Base-by-base conservation (phyloP, 345 rosid genomes). In the Mercurialis annua region DNA sequence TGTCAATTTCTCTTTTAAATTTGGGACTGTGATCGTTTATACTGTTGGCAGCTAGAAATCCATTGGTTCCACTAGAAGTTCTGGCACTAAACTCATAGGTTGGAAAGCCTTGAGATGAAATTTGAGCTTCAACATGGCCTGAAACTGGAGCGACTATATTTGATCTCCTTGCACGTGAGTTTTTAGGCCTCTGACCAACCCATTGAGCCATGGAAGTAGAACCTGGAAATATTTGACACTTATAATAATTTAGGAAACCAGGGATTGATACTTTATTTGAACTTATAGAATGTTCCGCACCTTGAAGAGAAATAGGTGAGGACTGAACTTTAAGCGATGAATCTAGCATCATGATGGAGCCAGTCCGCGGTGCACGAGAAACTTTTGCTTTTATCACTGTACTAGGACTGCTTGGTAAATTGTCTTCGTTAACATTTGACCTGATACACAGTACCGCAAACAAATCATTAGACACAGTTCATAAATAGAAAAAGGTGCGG, bases 121-220 rank as follows among this genome's bases (percentile, higher is more conserved):
- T 68, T 59, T 83, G 92, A 75, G 66, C 65, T 70, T 91, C 96
- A 57, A 76, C 67, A 76, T 74, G 80, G 66, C 78, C 82, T 66
- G 85, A 70, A 62, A 82, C 80, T 52, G 99, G 96, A 38, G 88
- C 78, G 70, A 81, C 84, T 73, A 91, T 48, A 79, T 84, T 89
- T 57, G 92, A 78, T 76, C 99, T 89, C 82, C 96, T 82, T 38
- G 90, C 80, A 34, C 98, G 96, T 27, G 93, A 87, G 68, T 80
- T 90, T 71, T 94, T 94, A 64, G 85, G 92, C 71, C 97, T 93
- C 84, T 89, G 98, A 76, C 97, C 92, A 64, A 72, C 93, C 98
- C 99, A 94, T 61, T 89, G 88, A 59, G 96, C 85, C 87, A 89
- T 89, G 30, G 92, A 81, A 76, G 97, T 76, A 46, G 96, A 83